Evolutionary conservation across 192 early-diverging fungal species (phyloP), one percentile per base, ranked within the genome.

Genomic region (Paraglomus occultum): DNA sequence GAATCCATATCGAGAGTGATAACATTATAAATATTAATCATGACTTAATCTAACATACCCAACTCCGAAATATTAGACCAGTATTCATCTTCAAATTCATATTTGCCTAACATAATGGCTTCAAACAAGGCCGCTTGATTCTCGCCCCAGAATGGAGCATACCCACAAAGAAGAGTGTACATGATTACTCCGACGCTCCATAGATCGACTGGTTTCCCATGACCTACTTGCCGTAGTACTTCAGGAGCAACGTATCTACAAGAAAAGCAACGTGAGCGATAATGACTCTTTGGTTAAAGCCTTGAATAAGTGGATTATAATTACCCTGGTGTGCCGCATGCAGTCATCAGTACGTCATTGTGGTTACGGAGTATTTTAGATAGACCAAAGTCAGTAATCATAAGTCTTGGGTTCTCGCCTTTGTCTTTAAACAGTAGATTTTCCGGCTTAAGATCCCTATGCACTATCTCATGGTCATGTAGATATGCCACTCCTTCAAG

Each of bases 181-280:
- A 94, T 83, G 62, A 98, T 91, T 12, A 96, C 89, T 60, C 96
- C 96, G 52, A 98, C 80, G 17, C 90, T 91, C 95, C 95, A 99
- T 65, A 99, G 83, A 84, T 99, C 96, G 15, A 94, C 95, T 4
- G 91, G 83, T 77, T 94, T 95, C 15, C 94, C 94, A 76, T 97
- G 89, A 9, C 93, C 94, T 64, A 85, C 83, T 67, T 93, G 89
- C 59, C 85, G 69, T 39, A 97, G 73, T 8, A 99, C 89, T 80
- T 99, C 95, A 6, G 90, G 91, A 0, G 91, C 91, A 2, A 87
- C 91, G 75, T 94, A 94, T 4, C 53, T 72, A 45, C 46, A 55
- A 45, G 14, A 11, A 17, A 50, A 50, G 12, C 17, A 31, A 31
- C 31, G 31, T 31, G 31, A 31, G 31, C 31, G 31, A 31, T 31